Evolutionary conservation across 257 asterid genomes (phyloP), one percentile per base, ranked within the genome.

Genomic region (Petunia secreta): DNA sequence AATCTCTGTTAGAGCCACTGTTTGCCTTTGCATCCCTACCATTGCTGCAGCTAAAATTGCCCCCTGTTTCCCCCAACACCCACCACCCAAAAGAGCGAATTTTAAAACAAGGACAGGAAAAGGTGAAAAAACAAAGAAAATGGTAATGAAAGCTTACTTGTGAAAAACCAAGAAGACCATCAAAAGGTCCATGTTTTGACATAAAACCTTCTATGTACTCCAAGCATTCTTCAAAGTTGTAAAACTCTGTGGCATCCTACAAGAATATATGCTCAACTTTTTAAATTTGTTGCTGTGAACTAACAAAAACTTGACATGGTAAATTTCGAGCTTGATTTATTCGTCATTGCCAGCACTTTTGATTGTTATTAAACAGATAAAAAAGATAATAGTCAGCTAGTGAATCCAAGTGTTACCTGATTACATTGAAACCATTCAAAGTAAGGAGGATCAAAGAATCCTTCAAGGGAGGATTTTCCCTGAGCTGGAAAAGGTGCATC

Each of bases 121-220:
- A 10, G 25, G 25, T 25, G 0, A 25, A 1, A 63, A 40, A 16
- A 15, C n/a, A 40, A 77, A 34, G 0, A 2, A 11, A 75, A 41
- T 36, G n/a, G 48, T 0, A 6, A 13, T 38, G 25, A 55, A n/a
- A 68, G n/a, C 68, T 8, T 53, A 87, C 89, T 83, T 85, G 85
- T 44, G 89, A 85, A n/a, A 84, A 87, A 38, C 91, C 89, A 60
- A 87, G 81, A 16, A 83, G 14, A 38, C 89, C 89, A 78, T 87
- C 89, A 64, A 88, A 88, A 1, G 89, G 88, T 7, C 91, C 91
- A 58, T 80, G 77, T 38, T 82, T 73, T 41, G 79, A 55, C 89
- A 88, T 85, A 55, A 80, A 55, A 39, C 80, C 87, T 84, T 85
- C 86, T 1, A 85, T 59, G 59, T 76, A 85, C 10, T 80, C 78